A percentile compares a stretch with the other conserved stretches of the same genome.
Conservation (phyloP, 2,329 filamentous ascomycete genomes). For the Ophiostoma quercus region DNA sequence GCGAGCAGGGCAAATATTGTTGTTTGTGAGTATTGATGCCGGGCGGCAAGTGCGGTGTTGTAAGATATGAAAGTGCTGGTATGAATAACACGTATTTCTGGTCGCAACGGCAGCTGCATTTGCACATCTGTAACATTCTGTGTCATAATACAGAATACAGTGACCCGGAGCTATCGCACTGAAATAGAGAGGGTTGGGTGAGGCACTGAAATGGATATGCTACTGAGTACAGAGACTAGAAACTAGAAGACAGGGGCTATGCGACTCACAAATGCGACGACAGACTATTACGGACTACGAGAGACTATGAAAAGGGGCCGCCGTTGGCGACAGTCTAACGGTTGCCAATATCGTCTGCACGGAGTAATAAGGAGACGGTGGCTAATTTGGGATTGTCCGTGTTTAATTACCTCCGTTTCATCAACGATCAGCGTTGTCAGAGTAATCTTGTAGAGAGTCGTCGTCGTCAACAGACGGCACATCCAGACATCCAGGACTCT, state of each 20-base stretch:
- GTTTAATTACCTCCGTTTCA: constrained; percentile 3
- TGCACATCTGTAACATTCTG: no score
- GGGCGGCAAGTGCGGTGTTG: no score
- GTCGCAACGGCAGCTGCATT: no score
- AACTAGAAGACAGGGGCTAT: background rate
- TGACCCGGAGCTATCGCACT: background rate
- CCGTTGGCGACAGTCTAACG: constrained; percentile 8
- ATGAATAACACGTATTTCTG: no score
- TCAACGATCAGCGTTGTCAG: background rate
- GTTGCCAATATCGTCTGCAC: background rate
- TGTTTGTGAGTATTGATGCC: background rate
- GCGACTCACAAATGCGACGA: background rate
- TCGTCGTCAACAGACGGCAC: no score
- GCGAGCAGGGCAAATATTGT: no score
- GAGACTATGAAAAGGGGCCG: constrained; percentile 11
- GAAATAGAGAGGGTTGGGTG: constrained; percentile 11
- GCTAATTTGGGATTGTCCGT: background rate
- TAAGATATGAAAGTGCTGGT: no score
- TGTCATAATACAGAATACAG: no score
- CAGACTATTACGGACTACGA: background rate
- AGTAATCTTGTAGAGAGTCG: background rate
- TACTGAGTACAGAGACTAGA: background rate
- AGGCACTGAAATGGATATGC: background rate
- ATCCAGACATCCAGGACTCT: background rate
- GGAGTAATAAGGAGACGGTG: constrained; percentile 1